phyloP scores from a whole-genome alignment of 768 basidiomycete genomes.

The Xerocomellus chrysenteron region DNA sequence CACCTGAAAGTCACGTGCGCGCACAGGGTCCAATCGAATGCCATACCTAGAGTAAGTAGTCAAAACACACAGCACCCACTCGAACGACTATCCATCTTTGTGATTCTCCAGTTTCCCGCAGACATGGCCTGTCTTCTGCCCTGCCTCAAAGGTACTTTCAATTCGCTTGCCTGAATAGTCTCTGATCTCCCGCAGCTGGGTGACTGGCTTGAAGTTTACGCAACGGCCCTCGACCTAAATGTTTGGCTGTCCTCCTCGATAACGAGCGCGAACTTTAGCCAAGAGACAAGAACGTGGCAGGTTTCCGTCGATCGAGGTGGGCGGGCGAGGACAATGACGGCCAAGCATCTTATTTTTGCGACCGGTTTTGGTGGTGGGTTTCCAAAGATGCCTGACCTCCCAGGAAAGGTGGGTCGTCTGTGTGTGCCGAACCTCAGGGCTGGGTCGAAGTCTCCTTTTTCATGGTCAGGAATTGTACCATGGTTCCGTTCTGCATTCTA shows the following conservation, averaged over 20 bases:
- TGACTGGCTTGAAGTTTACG: conserved; percentile 65
- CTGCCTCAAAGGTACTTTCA: conserved; percentile 46
- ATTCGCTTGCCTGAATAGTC: background rate
- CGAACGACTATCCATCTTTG: background rate
- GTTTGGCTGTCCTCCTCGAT: conserved; percentile 55
- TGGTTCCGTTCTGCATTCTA: conserved; percentile 55
- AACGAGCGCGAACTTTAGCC: conserved; percentile 34
- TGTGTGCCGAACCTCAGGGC: background rate
- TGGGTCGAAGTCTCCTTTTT: background rate
- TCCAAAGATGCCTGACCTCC: conserved; percentile 45
- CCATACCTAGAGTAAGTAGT: conserved; percentile 51
- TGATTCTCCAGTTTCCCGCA: conserved; percentile 44
- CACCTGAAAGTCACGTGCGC: background rate
- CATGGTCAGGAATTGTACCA: conserved; percentile 44
- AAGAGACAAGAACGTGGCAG: conserved; percentile 40
- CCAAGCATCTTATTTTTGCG: conserved; percentile 56
- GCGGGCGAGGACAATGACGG: conserved; percentile 33
- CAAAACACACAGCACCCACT: background rate
- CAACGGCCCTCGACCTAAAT: conserved; percentile 54
- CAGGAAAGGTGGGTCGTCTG: conserved; percentile 37
- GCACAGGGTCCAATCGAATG: conserved; percentile 49
- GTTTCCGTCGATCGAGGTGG: conserved; percentile 36
- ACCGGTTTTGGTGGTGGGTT: conserved; percentile 51
- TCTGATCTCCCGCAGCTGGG: conserved; percentile 40
- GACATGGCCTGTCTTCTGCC: conserved; percentile 51